These are phyloP conservation scores for Suillus bovinus DNA, from an alignment of 768 basidiomycete species.

Conservation along the genomic window DNA sequence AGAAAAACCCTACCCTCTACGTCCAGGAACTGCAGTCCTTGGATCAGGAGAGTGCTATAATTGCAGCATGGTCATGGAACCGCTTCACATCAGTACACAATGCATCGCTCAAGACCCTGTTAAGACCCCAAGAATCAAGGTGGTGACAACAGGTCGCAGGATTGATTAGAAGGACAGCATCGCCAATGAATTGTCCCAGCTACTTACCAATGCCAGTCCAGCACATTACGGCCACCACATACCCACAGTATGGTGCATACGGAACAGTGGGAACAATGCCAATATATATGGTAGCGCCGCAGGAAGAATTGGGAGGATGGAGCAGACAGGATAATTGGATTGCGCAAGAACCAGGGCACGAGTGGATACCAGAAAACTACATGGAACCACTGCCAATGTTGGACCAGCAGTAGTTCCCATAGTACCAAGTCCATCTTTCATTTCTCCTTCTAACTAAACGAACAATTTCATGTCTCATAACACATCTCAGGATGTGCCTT, in stretches of 20 bases:
- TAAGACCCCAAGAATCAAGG: background rate
- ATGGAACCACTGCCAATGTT: background rate
- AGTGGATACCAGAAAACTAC: background rate
- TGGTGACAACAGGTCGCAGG: background rate
- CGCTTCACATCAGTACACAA: no score
- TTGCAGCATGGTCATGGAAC: no score
- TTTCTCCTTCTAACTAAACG: background rate
- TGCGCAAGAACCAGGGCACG: background rate
- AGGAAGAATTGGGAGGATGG: background rate
- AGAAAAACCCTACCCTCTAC: no score
- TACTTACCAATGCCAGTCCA: background rate
- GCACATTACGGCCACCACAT: background rate
- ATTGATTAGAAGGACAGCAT: background rate
- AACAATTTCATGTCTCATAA: no score
- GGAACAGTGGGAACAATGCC: background rate
- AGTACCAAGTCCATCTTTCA: background rate
- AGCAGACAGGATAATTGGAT: background rate
- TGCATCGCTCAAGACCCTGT: background rate
- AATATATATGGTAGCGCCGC: background rate
- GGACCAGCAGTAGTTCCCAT: conserved; percentile 6
- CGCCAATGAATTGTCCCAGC: background rate
- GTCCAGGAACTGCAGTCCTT: no score
- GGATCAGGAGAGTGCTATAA: no score
- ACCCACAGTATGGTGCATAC: background rate
- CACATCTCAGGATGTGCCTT: no score